Evolutionary conservation across 352 stramenopile genomes (phyloP), one percentile per base, ranked within the genome.

Genomic region (Phytophthora constricta): DNA sequence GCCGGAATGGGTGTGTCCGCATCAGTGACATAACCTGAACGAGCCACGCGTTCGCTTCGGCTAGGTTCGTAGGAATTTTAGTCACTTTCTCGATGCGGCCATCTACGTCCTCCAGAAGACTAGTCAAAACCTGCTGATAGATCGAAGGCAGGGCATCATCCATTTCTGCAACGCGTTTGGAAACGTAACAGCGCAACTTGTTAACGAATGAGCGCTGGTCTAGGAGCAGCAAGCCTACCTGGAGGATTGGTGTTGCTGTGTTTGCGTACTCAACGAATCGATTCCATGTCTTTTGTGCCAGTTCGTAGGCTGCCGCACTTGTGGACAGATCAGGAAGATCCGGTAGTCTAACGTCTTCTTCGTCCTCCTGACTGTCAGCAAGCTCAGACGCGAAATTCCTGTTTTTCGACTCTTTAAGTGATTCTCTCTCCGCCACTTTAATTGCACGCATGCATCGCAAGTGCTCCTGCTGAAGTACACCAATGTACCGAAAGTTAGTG

Each of bases 1-100:
- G 72, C 4, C 84, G 84, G 46, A 83, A 83, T n/a, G 50, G 42
- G 23, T 88, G 79, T 0, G 65, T 79, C 0, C 72, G 68, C 58
- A 91, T 73, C 79, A 91, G 88, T 5, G 85, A 77, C 9, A 62
- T 78, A 23, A 90, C 65, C 34, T 86, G 72, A 1, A 65, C 52
- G 11, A 92, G 43, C 84, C 84, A 92, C 9, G 51, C 20, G 28
- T 68, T 75, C 5, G 79, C 80, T 46, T 86, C 83, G 23, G 58
- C 39, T 5, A 92, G 70, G 10, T 55, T 89, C 1, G 67, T 87
- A 0, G 84, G 82, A 19, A 92, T 89, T 20, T 77, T 86, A 9
- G 79, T 91, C 11, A 91, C 70, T 13, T 71, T 70, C 5, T 91
- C 80, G n/a, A 90, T 81, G 1, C 72, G 59, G 17, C 70, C 75